phyloP scores from a whole-genome alignment of 345 rosid species.

The Turnera subulata region DNA sequence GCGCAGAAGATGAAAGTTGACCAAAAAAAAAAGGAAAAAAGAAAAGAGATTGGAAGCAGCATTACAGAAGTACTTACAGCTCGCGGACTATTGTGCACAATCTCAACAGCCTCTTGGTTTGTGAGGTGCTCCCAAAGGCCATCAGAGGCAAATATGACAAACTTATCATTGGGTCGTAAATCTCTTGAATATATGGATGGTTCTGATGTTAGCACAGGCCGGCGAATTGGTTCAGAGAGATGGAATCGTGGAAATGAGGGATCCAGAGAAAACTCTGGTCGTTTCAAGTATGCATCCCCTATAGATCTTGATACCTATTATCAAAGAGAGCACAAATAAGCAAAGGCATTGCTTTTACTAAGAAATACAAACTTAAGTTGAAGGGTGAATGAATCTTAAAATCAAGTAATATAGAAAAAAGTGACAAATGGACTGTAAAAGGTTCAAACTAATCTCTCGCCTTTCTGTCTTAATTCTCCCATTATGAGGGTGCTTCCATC shows the following conservation, averaged over 20 bases:
- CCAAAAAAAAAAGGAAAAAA: neutral
- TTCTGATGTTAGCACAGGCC: conserved; percentile 80
- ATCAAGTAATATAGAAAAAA: neutral
- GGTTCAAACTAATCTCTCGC: neutral
- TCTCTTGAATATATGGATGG: conserved; percentile 61
- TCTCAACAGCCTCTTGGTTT: conserved; percentile 85
- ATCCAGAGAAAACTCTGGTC: conserved; percentile 79
- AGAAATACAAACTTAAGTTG: neutral
- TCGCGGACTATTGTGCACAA: conserved; percentile 60
- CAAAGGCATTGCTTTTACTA: neutral
- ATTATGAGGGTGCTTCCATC: neutral
- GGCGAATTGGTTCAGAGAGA: conserved; percentile 63
- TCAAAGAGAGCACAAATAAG: conserved; percentile 5
- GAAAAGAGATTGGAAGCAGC: neutral
- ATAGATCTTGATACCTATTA: conserved; percentile 84
- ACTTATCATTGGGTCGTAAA: conserved; percentile 62
- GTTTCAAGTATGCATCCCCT: conserved; percentile 95
- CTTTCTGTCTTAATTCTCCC: neutral
- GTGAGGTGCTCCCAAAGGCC: conserved; percentile 88
- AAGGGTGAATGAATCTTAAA: neutral
- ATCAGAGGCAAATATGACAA: conserved; percentile 91
- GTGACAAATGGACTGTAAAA: neutral
- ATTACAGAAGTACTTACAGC: conserved; percentile 43
- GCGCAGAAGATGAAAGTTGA: neutral
- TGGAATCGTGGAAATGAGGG: conserved; percentile 83